Evolutionary conservation across 2,329 filamentous ascomycete genomes (phyloP), one percentile per base, ranked within the genome.

Genomic region (Exophiala aquamarina): DNA sequence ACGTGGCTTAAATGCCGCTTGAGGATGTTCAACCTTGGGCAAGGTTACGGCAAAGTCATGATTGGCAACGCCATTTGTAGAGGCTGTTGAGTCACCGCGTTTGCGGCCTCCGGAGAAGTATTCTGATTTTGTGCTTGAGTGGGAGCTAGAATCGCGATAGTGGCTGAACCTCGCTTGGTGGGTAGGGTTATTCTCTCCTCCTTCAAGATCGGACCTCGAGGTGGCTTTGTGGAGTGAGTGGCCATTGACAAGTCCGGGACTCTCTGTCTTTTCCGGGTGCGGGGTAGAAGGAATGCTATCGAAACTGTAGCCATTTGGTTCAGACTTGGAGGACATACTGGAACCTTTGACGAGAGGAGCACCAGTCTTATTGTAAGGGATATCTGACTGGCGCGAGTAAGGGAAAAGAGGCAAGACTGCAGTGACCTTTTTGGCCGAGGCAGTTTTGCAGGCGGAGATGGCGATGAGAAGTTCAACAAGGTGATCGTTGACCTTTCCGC

Each of bases 381-480:
- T 83, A 65, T 98, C 93, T 58, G 89, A 92, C 69, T 98, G 93
- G 62, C 93, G 82, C 50, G 90, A 95, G 75, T 98, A 98, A 1
- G 93, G 93, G 71, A 98, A 98, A 44, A 97, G 79, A 31, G 93
- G 93, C 38, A 96, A 82, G 37, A 98, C 90, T 44, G 89, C 93
- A 33, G 92, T 97, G 62, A 98, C 90, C 61, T 89, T 81, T 68
- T 87, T 89, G 21, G 93, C 93, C 32, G 91, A 96, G 60, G 90
- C 90, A 10, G 87, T 86, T 72, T 95, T 95, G 82, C 93, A 97
- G 52, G 93, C 93, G n/a, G 89, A 95, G 61, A 97, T 92, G 73
- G 93, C 95, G 72, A 97, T 96, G 68, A 95, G 87, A 40, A 97
- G 83, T 66, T 98, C 93, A 74, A 98, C 87, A 57, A 98, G 82